A percentile compares a stretch with the other conserved stretches of the same genome.
Conservation (phyloP, 805 yeast genomes). For the Alloascoidea africana region DNA sequence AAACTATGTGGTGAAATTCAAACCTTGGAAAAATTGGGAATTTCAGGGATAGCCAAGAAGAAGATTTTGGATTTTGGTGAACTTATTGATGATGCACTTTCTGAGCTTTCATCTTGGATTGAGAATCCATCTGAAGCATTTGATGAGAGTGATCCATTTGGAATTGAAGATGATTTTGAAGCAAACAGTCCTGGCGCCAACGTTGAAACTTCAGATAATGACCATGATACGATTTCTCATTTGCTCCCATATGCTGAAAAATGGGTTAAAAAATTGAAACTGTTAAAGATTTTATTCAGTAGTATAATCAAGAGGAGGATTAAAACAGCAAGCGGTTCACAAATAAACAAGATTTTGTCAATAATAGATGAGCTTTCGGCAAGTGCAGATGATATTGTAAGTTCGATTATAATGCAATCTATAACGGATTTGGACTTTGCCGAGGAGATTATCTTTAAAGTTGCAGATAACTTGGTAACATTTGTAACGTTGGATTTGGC, state of each 20-base stretch:
- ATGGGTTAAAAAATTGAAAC: conserved; percentile 38
- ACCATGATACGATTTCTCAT: conserved; percentile 19
- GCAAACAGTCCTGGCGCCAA: too few species aligned
- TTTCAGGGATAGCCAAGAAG: conserved; percentile 33
- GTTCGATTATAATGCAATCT: conserved; percentile 28
- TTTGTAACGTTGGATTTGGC: neutral
- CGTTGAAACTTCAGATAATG: conserved; percentile 17
- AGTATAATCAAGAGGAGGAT: conserved; percentile 32
- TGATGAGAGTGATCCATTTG: conserved; percentile 40
- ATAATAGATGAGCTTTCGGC: conserved; percentile 28
- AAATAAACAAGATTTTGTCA: conserved; percentile 30
- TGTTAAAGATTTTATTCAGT: conserved; percentile 41
- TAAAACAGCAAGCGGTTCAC: conserved; percentile 18
- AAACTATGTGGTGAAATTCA: conserved; percentile 38
- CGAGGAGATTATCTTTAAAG: neutral
- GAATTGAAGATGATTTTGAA: conserved; percentile 20
- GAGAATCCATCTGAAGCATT: conserved; percentile 36
- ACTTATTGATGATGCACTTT: conserved; percentile 45
- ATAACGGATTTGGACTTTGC: neutral
- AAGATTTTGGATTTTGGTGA: conserved; percentile 28
- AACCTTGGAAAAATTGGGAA: conserved; percentile 29
- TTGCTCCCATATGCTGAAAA: conserved; percentile 24
- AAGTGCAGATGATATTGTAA: conserved; percentile 41
- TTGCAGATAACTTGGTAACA: conserved; percentile 1
- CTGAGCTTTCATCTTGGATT: conserved; percentile 57